Percentiles rank a stretch among this genome's conserved stretches.
Conservation (phyloP, 495 filamentous ascomycete genomes). For the Aspergillus incahuasiensis region DNA sequence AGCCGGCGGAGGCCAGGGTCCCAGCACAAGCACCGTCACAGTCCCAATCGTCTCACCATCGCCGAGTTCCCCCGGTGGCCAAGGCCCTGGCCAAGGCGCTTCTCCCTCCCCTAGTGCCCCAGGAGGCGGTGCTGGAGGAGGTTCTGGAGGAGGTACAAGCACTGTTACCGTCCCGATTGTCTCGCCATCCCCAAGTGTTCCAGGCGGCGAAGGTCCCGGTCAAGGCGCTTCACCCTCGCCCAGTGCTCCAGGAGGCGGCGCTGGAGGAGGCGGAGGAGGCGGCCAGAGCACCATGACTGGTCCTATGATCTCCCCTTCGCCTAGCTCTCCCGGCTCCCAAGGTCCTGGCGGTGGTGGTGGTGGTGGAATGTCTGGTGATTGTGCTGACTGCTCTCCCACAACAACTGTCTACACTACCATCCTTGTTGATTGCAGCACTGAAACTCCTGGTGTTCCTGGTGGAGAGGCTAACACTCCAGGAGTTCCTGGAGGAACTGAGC, state of each 20-base stretch:
- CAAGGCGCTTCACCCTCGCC: background rate
- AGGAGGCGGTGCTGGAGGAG: background rate
- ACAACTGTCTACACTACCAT: constrained; percentile 7
- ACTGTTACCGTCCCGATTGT: background rate
- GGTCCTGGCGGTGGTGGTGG: too few species aligned
- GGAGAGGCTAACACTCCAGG: constrained; percentile 7
- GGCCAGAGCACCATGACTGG: background rate
- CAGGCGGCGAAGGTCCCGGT: constrained; percentile 2
- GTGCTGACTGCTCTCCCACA: background rate
- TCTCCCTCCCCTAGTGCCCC: background rate
- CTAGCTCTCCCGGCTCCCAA: constrained; percentile 7
- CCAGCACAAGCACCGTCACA: background rate
- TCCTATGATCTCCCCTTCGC: constrained; percentile 1
- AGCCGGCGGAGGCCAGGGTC: background rate
- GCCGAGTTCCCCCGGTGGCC: constrained; percentile 10
- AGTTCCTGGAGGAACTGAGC: constrained; percentile 4
- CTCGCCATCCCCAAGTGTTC: constrained; percentile 9
- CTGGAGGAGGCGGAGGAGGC: background rate
- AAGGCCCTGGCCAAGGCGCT: background rate
- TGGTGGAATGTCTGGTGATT: constrained; percentile 3
- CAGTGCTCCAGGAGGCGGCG: background rate
- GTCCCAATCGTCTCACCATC: constrained; percentile 4
- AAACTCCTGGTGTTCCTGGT: constrained; percentile 7
- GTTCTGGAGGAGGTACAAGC: background rate
- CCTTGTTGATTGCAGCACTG: constrained; percentile 2